Conservation (phyloP, 805 yeast species). For the Kazachstania martiniae region DNA sequence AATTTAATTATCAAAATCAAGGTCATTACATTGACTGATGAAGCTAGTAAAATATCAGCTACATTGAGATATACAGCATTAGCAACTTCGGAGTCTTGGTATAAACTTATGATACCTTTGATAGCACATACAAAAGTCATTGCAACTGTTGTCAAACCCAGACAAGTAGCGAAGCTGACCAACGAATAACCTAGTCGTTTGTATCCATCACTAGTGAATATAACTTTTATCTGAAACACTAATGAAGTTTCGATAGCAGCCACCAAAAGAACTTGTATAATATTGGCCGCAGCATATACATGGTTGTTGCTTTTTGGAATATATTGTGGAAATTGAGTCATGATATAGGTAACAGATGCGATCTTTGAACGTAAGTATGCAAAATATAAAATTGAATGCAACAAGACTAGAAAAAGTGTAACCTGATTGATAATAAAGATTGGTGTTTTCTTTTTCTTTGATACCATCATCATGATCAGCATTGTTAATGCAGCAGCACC, state of each 20-base stretch:
- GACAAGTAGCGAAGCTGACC: constrained; percentile 29
- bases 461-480: constrained; percentile 36
- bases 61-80: constrained; percentile 37
- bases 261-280: constrained; percentile 50
- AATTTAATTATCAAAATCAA: constrained; percentile 55
- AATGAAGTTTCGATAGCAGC: constrained; percentile 53
- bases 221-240: constrained; percentile 58
- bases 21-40: constrained; percentile 55
- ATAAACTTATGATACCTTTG: constrained; percentile 30
- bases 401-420: constrained; percentile 42
- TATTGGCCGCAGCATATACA: constrained; percentile 50
- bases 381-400: constrained; percentile 54
- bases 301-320: constrained; percentile 31
- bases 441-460: constrained; percentile 49
- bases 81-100: constrained; percentile 17
- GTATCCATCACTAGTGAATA: constrained; percentile 45
- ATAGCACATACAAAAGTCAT: constrained; percentile 48
- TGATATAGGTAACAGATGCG: constrained; percentile 35
- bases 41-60: constrained; percentile 54
- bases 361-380: constrained; percentile 44
- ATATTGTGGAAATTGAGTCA: constrained; percentile 37
- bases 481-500: constrained; percentile 44
- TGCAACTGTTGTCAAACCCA: constrained; percentile 46
- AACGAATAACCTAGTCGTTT: constrained; percentile 32
- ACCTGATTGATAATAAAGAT: constrained; percentile 63